Evolutionary conservation across 2,329 filamentous ascomycete species (phyloP).

Genomic region (Penicillium aurantiogriseum): DNA sequence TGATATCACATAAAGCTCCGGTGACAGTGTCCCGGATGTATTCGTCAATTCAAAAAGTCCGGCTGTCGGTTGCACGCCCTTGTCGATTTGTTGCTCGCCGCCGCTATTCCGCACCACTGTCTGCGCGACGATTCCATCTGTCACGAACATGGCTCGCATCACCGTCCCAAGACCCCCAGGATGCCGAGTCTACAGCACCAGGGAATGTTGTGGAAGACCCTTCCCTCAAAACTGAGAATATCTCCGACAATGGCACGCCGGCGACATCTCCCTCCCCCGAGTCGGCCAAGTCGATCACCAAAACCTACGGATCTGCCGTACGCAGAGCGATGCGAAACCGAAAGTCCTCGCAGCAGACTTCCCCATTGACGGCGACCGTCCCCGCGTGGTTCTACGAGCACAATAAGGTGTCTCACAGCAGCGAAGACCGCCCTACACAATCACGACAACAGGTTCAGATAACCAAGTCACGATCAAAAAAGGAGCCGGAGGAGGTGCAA

Average conservation of each 20-base stretch:
- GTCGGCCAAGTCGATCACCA: constrained; percentile 24
- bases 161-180: constrained; percentile 31
- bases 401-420: constrained; percentile 32
- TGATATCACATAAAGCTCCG: constrained; percentile 20
- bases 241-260: constrained; percentile 10
- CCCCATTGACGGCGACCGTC: constrained; percentile 26
- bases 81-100: constrained; percentile 40
- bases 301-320: constrained; percentile 41
- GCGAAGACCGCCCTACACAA: constrained; percentile 13
- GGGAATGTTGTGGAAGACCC: constrained; percentile 23
- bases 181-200: constrained; percentile 20
- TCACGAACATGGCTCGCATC: constrained; percentile 32
- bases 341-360: constrained; percentile 23
- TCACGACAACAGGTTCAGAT: constrained; percentile 29
- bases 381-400: constrained; percentile 41
- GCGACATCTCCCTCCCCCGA: constrained; percentile 13
- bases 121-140: constrained; percentile 34
- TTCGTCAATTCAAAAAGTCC: constrained; percentile 40
- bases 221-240: neutral
- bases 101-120: constrained; percentile 31
- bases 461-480: constrained; percentile 17
- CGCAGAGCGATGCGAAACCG: constrained; percentile 41
- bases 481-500: constrained; percentile 16
- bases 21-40: constrained; percentile 36
- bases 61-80: constrained; percentile 36